phyloP scores from a whole-genome alignment of 371 early-diverging fungal genomes.

The Paraphysoderma sedebokerense region DNA sequence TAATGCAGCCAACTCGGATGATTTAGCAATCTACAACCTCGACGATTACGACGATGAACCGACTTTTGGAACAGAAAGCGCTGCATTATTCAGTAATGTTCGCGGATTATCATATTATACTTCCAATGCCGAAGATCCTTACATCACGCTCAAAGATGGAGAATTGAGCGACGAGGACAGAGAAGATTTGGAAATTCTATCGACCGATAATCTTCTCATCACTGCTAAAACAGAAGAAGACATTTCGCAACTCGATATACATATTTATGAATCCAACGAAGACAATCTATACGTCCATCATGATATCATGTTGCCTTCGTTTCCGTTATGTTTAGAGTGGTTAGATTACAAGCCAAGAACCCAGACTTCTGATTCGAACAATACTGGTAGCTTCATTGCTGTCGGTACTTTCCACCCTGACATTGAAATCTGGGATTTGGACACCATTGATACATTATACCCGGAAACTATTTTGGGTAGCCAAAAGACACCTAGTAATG shows the following conservation, averaged over 20 bases:
- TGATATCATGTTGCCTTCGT: constrained; percentile 92
- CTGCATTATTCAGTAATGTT: no score
- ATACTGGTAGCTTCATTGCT: constrained; percentile 53
- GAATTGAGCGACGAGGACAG: constrained; percentile 57
- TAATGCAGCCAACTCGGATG: background rate
- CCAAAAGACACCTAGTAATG: constrained; percentile 11
- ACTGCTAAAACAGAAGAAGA: constrained; percentile 92
- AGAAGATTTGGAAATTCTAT: constrained; percentile 54
- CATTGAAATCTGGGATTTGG: constrained; percentile 95
- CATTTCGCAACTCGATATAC: constrained; percentile 79
- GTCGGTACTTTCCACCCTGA: constrained; percentile 90
- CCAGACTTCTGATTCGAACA: constrained; percentile 14
- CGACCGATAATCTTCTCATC: constrained; percentile 70
- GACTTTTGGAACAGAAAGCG: constrained; percentile 17
- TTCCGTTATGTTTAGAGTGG: constrained; percentile 91
- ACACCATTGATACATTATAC: constrained; percentile 70
- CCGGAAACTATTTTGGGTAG: constrained; percentile 75
- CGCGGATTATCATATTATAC: constrained; percentile 63
- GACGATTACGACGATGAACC: constrained; percentile 16
- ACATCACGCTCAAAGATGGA: constrained; percentile 40
- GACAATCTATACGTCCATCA: constrained; percentile 91
- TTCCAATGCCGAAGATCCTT: constrained; percentile 64
- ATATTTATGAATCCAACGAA: constrained; percentile 51
- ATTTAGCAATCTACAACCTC: constrained; percentile 15
- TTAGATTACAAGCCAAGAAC: constrained; percentile 58